Conservation (phyloP, 2,329 filamentous ascomycete species). For the Cytospora leucostoma region DNA sequence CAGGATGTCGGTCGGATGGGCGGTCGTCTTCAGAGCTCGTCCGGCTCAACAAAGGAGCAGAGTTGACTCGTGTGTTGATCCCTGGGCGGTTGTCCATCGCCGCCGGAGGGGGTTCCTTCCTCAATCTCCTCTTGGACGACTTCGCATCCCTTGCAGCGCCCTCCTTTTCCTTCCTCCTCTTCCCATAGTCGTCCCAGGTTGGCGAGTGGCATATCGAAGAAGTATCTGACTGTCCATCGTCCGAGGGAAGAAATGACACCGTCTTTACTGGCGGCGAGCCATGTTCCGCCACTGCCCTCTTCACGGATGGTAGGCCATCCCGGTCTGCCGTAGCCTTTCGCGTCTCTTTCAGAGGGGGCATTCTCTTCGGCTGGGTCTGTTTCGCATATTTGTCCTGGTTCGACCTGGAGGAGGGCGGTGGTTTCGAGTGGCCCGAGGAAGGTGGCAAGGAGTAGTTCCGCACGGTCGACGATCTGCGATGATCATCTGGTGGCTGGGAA, state of each 20-base stretch:
- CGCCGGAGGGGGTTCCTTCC: conserved; percentile 39
- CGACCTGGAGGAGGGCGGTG: conserved; percentile 2
- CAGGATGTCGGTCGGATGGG: conserved; percentile 26
- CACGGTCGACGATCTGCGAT: conserved; percentile 2
- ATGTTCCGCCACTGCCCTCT: conserved; percentile 21
- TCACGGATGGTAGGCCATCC: conserved; percentile 21
- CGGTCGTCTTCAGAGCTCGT: conserved; percentile 11
- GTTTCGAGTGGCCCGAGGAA: conserved; percentile 9
- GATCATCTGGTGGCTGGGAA: conserved; percentile 19
- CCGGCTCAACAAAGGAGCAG: conserved; percentile 23
- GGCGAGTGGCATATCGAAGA: conserved; percentile 62
- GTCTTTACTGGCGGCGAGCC: conserved; percentile 39
- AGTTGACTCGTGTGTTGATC: conserved; percentile 19
- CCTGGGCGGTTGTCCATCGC: conserved; percentile 30
- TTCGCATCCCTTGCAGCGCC: conserved; percentile 42
- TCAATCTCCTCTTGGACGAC: conserved; percentile 40
- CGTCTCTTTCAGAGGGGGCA: conserved; percentile 28
- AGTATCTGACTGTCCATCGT: conserved; percentile 42
- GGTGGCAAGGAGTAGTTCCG: conserved; percentile 20
- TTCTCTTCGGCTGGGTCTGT: conserved; percentile 2
- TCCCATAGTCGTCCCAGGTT: conserved; percentile 60
- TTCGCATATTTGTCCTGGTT: conserved; percentile 6
- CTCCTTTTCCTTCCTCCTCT: conserved; percentile 55
- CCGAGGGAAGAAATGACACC: conserved; percentile 43
- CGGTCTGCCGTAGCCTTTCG: conserved; percentile 27